Evolutionary conservation across 139 green algal species (phyloP).

Genomic region (Volvox africanus): DNA sequence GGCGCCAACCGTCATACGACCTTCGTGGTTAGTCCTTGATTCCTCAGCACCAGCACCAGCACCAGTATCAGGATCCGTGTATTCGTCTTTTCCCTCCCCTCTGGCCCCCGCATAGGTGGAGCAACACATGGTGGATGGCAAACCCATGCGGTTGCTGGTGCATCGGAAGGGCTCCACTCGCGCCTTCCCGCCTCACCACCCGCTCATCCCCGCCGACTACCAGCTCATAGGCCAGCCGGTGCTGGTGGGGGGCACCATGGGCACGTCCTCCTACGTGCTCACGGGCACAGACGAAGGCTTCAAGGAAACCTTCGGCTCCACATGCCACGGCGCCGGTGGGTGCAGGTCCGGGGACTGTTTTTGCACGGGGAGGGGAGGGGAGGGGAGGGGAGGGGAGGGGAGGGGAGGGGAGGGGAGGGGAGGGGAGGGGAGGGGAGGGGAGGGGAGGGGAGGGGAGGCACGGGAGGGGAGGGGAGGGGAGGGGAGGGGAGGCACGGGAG

Average conservation of each 20-base stretch:
- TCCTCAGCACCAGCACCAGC: too few relatives aligned
- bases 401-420: not conserved
- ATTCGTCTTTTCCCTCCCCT: too few relatives aligned
- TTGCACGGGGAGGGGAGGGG: not conserved
- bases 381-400: not conserved
- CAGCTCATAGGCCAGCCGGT: constrained; percentile 91
- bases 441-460: too few relatives aligned
- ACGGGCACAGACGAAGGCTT: constrained; percentile 62
- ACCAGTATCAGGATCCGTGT: too few relatives aligned
- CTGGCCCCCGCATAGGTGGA: constrained; percentile 76
- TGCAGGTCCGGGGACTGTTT: too few relatives aligned
- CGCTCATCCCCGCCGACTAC: constrained; percentile 90
- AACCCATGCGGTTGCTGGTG: constrained; percentile 85
- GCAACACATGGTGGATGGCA: constrained; percentile 88
- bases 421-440: not conserved
- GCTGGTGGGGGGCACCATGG: constrained; percentile 94
- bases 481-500: too few relatives aligned
- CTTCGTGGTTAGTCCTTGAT: too few relatives aligned
- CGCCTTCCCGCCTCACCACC: constrained; percentile 92
- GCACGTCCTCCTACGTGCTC: constrained; percentile 92
- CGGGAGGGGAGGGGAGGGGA: too few relatives aligned
- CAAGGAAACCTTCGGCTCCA: constrained; percentile 57
- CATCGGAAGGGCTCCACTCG: constrained; percentile 92
- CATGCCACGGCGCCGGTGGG: constrained; percentile 63
- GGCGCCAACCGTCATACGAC: too few relatives aligned